Conservation (phyloP, 1,139 yeast genomes). For the Torulaspora pretoriensis region DNA sequence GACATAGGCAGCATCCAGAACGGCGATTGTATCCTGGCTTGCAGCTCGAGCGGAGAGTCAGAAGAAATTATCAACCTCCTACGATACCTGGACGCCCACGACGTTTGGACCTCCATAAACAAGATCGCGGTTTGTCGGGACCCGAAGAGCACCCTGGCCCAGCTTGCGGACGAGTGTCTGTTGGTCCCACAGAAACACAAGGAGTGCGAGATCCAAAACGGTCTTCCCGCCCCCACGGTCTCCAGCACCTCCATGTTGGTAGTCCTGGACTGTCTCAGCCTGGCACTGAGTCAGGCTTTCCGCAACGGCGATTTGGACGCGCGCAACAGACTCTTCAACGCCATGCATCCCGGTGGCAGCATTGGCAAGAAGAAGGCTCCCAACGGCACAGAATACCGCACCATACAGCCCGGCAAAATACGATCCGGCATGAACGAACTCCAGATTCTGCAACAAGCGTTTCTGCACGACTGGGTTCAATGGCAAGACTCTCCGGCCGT, state of each 20-base stretch:
- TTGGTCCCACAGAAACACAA: conserved; percentile 37
- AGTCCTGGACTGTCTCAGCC: conserved; percentile 72
- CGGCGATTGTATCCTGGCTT: conserved; percentile 54
- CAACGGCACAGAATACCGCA: background rate
- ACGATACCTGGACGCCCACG: conserved; percentile 11
- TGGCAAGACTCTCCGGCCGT: conserved; percentile 3
- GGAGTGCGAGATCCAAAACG: conserved; percentile 71
- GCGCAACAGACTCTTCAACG: conserved; percentile 56
- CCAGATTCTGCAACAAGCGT: conserved; percentile 31
- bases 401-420: conserved; percentile 5
- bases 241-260: conserved; percentile 74
- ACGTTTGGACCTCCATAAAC: conserved; percentile 33
- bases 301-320: conserved; percentile 52
- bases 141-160: conserved; percentile 16
- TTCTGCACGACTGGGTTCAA: conserved; percentile 38
- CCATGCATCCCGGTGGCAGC: conserved; percentile 87
- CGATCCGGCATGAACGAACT: conserved; percentile 25
- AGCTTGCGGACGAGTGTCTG: conserved; percentile 15
- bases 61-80: conserved; percentile 54
- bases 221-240: conserved; percentile 84
- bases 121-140: conserved; percentile 20
- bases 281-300: conserved; percentile 62
- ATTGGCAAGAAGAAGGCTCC: conserved; percentile 47
- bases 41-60: conserved; percentile 80
- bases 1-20: conserved; percentile 68